Evolutionary conservation across 495 filamentous ascomycete genomes (phyloP).

Genomic region (Aspergillus saccharolyticus): DNA sequence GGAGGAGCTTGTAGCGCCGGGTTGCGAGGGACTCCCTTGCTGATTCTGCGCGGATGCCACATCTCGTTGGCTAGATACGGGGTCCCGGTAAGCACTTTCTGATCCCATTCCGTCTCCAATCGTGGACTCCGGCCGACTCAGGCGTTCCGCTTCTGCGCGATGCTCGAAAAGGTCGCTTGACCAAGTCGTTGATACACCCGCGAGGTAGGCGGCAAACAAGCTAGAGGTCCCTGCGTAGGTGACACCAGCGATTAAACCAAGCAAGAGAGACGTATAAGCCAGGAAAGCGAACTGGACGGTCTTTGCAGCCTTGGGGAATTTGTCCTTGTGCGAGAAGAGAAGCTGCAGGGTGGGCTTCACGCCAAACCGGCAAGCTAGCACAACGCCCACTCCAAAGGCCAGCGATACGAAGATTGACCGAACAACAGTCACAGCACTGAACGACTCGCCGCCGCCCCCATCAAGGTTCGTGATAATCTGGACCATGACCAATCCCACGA

Average conservation of each 20-base stretch:
- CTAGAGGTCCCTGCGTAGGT: conserved; percentile 63
- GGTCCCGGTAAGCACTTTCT: not conserved
- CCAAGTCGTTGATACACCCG: conserved; percentile 56
- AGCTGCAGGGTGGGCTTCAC: conserved; percentile 33
- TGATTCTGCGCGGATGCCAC: not conserved
- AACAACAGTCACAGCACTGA: conserved; percentile 45
- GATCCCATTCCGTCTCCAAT: not conserved
- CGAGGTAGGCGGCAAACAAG: conserved; percentile 66
- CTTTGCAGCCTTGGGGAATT: conserved; percentile 13
- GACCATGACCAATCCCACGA: conserved; percentile 75
- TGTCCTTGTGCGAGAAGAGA: not conserved
- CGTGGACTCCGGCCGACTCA: not conserved
- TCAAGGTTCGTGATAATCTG: conserved; percentile 56
- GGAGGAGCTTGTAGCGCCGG: not conserved
- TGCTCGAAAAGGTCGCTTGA: conserved; percentile 33
- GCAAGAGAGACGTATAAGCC: conserved; percentile 40
- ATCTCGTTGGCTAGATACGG: not conserved
- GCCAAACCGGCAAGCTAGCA: conserved; percentile 42
- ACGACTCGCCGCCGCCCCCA: conserved; percentile 18
- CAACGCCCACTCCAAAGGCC: conserved; percentile 46
- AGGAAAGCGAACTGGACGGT: conserved; percentile 32
- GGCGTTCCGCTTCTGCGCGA: not conserved
- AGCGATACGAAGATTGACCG: conserved; percentile 56
- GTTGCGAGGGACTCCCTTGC: not conserved
- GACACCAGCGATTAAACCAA: conserved; percentile 52